phyloP scores from a whole-genome alignment of 1,284 basidiomycete species.

The Fereydounia khargensis region DNA sequence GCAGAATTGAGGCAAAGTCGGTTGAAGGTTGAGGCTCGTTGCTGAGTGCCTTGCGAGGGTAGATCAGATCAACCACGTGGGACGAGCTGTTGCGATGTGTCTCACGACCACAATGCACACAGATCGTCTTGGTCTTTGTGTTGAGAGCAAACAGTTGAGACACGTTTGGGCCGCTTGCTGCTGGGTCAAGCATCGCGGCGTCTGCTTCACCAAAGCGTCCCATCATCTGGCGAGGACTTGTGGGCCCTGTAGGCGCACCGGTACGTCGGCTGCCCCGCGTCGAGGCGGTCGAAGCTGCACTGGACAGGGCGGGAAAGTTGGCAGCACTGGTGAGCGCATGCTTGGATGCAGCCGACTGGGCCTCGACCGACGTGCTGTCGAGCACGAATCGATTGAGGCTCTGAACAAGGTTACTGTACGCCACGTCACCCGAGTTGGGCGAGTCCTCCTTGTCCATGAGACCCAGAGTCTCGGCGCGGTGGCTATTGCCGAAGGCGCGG shows the following conservation, averaged over 20 bases:
- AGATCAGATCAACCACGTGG: constrained; percentile 72
- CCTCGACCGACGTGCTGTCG: constrained; percentile 60
- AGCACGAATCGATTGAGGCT: constrained; percentile 90
- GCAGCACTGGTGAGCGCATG: not conserved
- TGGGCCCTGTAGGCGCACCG: no score
- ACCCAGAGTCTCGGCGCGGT: constrained; percentile 79
- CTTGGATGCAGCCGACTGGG: constrained; percentile 5
- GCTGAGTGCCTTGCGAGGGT: constrained; percentile 69
- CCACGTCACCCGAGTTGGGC: constrained; percentile 63
- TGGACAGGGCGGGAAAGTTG: not conserved
- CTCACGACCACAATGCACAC: constrained; percentile 75
- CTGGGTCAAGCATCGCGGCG: no score
- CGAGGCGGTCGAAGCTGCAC: not conserved
- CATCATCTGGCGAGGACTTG: no score
- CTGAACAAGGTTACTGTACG: constrained; percentile 86
- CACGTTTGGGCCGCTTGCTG: no score
- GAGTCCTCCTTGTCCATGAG: constrained; percentile 79
- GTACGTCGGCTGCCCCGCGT: no score
- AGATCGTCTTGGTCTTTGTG: constrained; percentile 63
- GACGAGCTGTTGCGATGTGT: constrained; percentile 57
- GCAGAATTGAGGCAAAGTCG: constrained; percentile 72
- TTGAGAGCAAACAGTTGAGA: constrained; percentile 26
- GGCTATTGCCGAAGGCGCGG: constrained; percentile 74
- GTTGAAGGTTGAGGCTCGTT: constrained; percentile 63
- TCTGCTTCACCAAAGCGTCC: no score